These are phyloP conservation scores for Neonectria punicea DNA, from an alignment of 2,329 filamentous ascomycete genomes.

Conservation along the genomic window DNA sequence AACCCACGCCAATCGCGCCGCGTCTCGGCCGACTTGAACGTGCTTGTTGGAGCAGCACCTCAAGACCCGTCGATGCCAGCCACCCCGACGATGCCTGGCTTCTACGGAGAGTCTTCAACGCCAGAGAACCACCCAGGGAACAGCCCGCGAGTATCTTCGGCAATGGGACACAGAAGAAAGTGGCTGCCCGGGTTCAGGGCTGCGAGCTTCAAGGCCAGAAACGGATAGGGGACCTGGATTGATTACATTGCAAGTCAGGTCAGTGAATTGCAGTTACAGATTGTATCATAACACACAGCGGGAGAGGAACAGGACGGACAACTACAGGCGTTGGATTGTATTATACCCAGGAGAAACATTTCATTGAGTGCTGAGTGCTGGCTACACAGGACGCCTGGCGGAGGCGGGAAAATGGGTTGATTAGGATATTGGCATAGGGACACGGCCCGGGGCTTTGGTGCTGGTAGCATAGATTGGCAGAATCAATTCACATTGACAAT, in stretches of 20 bases:
- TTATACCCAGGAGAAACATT: conserved; percentile 28
- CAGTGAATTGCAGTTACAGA: conserved; percentile 16
- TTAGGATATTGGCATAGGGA: conserved; percentile 21
- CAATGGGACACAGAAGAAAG: conserved; percentile 47
- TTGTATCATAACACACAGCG: conserved; percentile 20
- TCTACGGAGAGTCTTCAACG: conserved; percentile 18
- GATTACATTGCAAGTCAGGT: conserved; percentile 21
- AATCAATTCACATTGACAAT: conserved; percentile 27
- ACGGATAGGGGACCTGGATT: conserved; percentile 39
- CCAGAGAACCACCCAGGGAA: conserved; percentile 27
- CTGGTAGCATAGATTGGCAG: conserved; percentile 39
- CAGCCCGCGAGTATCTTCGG: conserved; percentile 32
- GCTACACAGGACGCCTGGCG: conserved; percentile 16
- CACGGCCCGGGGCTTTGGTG: conserved; percentile 24
- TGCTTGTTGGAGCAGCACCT: conserved; percentile 16
- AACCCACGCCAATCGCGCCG: conserved; percentile 50
- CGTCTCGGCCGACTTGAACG: conserved; percentile 37
- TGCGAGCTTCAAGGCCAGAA: conserved; percentile 40
- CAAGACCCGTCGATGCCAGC: conserved; percentile 31
- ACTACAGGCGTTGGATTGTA: conserved; percentile 33
- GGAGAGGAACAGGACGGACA: conserved; percentile 18
- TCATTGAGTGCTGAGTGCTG: conserved; percentile 22
- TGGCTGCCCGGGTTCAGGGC: conserved; percentile 50
- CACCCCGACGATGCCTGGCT: conserved; percentile 30
- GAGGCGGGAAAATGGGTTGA: conserved; percentile 15